Evolutionary conservation across 139 green algal species (phyloP), one percentile per base, ranked within the genome.

Genomic region (Diplosphaera chodatii): DNA sequence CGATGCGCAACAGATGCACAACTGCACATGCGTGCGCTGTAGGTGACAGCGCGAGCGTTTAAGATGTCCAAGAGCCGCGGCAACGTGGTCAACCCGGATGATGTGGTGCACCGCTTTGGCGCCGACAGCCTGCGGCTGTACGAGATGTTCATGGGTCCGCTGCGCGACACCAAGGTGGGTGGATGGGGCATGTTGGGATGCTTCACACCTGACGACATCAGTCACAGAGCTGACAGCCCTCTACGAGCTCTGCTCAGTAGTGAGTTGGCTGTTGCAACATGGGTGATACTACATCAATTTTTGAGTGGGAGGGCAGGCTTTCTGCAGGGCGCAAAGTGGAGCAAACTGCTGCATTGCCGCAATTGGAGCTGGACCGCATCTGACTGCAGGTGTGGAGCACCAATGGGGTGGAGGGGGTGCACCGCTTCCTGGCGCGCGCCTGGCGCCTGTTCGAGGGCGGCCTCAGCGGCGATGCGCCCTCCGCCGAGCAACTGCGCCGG

Each of bases 61-160:
- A 99, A 99, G 84, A 99, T 99, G 95, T 89, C 72, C 83, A 99
- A 99, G 83, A 87, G 67, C 55, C 84, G 96, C 3, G 96, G 96
- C 65, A 99, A 99, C 80, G 96, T 99, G 29, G 85, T 99, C 77
- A 99, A 99, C 77, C 96, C 96, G 4, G 95, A 99, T 71, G 94
- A 98, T 63, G 83, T 99, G 21, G 92, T 99, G 30, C 40, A 25
- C 1, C 32, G 80, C 66, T 98, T 93, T 83, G 95, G 95, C n/a
- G 95, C 92, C 1, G 96, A 99, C 87, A 92, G 81, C 34, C 81
- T 99, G 78, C 84, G 95, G 18, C 89, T 99, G 63, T 99, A 99
- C 73, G 95, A 99, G 79, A 99, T 99, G 96, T 99, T 99, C 81
- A 98, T 99, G 92, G 95, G 95, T 5, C 95, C 95, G 20, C 86